Conservation (phyloP, 2,329 filamentous ascomycete genomes). For the Cladorrhinum sp. region DNA sequence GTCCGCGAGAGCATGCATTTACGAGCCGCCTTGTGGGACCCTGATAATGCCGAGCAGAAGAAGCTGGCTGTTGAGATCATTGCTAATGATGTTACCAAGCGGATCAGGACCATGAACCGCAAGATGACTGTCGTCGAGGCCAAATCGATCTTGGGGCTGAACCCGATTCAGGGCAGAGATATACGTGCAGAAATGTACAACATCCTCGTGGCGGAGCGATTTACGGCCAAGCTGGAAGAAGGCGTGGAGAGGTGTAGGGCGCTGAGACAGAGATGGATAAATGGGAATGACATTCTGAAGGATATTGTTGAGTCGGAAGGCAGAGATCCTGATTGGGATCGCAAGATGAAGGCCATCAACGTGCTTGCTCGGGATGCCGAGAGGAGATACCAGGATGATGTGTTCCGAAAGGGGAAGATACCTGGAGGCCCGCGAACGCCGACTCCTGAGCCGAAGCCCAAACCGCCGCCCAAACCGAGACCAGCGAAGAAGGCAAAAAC, state of each 20-base stretch:
- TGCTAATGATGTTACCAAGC: constrained; percentile 77
- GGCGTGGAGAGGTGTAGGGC: constrained; percentile 69
- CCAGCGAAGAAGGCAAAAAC: constrained; percentile 7
- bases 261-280: constrained; percentile 67
- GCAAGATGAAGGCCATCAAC: constrained; percentile 65
- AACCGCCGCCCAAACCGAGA: not conserved
- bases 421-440: constrained; percentile 24
- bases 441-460: constrained; percentile 16
- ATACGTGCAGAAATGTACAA: constrained; percentile 65
- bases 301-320: constrained; percentile 50
- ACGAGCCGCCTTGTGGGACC: constrained; percentile 58
- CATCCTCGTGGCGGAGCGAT: constrained; percentile 62
- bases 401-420: constrained; percentile 41
- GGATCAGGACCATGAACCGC: constrained; percentile 62
- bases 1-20: constrained; percentile 64
- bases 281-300: constrained; percentile 53
- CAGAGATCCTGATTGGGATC: constrained; percentile 49
- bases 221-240: constrained; percentile 70
- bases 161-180: constrained; percentile 50
- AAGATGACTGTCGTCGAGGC: constrained; percentile 72
- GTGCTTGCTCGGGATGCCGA: constrained; percentile 72
- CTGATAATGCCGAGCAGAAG: constrained; percentile 58
- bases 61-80: constrained; percentile 73
- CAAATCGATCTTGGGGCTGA: constrained; percentile 56
- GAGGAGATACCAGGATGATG: constrained; percentile 70